Evolutionary conservation across 768 basidiomycete genomes (phyloP).

Genomic region (Pluteus cervinus): DNA sequence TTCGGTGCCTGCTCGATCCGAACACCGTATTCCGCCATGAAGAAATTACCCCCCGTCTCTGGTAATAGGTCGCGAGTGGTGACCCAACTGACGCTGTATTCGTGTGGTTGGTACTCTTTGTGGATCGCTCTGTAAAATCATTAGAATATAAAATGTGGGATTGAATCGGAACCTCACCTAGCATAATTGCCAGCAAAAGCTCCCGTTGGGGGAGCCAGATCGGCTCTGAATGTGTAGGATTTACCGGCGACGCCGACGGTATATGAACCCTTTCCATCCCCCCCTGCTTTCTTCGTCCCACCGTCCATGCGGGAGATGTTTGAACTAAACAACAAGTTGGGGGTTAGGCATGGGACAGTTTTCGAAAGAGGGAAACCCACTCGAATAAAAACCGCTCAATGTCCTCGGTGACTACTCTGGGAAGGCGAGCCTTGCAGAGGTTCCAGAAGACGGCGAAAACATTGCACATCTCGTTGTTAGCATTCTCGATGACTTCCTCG

Average conservation of each 20-base stretch:
- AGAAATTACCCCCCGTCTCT: slow-evolving; percentile 12
- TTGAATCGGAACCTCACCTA: slow-evolving; percentile 1
- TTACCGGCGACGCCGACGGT: no score
- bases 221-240: neutral
- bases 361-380: slow-evolving; percentile 3
- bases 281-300: no score
- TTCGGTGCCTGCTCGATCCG: slow-evolving; percentile 9
- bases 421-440: neutral
- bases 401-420: slow-evolving; percentile 1
- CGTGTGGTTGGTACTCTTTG: slow-evolving; percentile 11
- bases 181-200: slow-evolving; percentile 8
- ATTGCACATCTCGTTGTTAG: slow-evolving; percentile 2
- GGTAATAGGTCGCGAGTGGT: neutral
- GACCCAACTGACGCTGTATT: slow-evolving; percentile 7
- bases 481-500: neutral
- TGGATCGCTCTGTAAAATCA: slow-evolving; percentile 7
- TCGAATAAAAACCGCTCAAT: slow-evolving; percentile 1
- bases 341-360: no score
- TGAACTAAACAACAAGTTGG: neutral
- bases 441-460: slow-evolving; percentile 8
- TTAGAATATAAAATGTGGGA: neutral
- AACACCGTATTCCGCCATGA: slow-evolving; percentile 10
- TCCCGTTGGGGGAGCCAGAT: slow-evolving; percentile 8
- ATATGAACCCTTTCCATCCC: no score
- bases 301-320: slow-evolving; percentile 3